A percentile compares a stretch with the other conserved stretches of the same genome.
Evolutionary conservation across 371 early-diverging fungal species (phyloP).

Genomic region (Dichotomocladium elegans): DNA sequence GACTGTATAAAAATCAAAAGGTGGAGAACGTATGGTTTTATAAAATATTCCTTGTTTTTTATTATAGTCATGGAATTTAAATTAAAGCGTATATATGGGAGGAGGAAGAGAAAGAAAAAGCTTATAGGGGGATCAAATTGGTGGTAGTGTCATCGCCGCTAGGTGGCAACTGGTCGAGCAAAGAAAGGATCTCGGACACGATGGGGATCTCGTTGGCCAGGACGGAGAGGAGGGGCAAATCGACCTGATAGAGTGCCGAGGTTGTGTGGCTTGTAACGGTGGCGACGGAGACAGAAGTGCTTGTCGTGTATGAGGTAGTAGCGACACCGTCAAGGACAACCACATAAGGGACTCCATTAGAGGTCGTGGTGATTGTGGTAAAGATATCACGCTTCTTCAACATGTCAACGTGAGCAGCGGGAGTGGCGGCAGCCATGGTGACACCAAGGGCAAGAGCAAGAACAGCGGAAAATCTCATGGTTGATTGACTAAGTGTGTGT

Average conservation of each 20-base stretch:
- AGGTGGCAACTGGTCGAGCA: too few species aligned
- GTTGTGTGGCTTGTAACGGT: not conserved
- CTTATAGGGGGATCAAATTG: too few species aligned
- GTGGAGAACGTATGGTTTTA: too few species aligned
- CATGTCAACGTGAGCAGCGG: not conserved
- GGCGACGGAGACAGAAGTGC: not conserved
- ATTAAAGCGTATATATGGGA: not conserved
- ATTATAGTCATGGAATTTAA: too few species aligned
- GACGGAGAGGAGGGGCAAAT: not conserved
- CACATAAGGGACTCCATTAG: not conserved
- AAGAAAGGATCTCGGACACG: not conserved
- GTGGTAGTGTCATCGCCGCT: not conserved
- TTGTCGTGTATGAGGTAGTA: not conserved
- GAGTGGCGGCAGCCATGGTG: not conserved
- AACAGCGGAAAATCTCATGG: not conserved
- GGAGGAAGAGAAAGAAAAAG: not conserved
- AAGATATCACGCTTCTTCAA: constrained; percentile 1
- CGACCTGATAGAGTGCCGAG: too few species aligned
- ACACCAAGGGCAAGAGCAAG: not conserved
- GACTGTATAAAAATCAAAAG: not conserved
- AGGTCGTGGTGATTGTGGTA: not conserved
- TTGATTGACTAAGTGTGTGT: not conserved
- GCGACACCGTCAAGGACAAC: not conserved
- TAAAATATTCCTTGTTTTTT: too few species aligned
- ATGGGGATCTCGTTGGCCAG: not conserved